Evolutionary conservation across 2,329 filamentous ascomycete genomes (phyloP), one percentile per base, ranked within the genome.

Genomic region (Fusarium liriodendri): DNA sequence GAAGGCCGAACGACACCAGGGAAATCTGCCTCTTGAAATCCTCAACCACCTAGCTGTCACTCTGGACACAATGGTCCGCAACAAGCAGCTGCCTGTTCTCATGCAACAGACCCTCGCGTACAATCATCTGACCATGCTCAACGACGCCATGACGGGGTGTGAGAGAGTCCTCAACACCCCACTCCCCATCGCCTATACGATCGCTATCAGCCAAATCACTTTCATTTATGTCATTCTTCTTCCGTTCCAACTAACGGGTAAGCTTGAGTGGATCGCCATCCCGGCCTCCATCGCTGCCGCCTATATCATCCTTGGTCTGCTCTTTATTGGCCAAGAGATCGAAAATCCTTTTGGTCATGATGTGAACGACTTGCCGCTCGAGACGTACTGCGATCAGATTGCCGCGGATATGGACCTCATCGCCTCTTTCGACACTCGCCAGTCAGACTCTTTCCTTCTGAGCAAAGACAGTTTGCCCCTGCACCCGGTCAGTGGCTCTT

Each of bases 271-370:
- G 92, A 87, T 95, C 72, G 92, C 94, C 9, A 95, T 97, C 72
- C 94, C 94, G 0, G 94, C 91, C 32, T 92, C 91, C 40, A 85
- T 95, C 14, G 87, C 86, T 3, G 92, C 92, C 2, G 91, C 93
- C 2, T 96, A 96, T 81, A 96, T 97, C 75, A 96, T 97, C 80
- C 89, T 97, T 64, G 93, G 93, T 20, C 89, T 97, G 25, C 82
- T 88, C 33, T 84, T 88, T 70, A 96, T 96, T 77, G 94, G 94
- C 37, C 90, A 90, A 71, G 94, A 97, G 82, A 93, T 97, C 72
- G 94, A 97, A 82, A 94, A 97, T 77, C 94, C 94, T 1, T 97
- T 97, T 81, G 94, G 94, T 62, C 87, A 91, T 72, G 94, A 96
- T 74, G 94, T 95, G 71, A 96, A 96, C 79, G 94, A 97, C 81